phyloP scores from a whole-genome alignment of 2,329 filamentous ascomycete genomes.

The Botrytis deweyae region DNA sequence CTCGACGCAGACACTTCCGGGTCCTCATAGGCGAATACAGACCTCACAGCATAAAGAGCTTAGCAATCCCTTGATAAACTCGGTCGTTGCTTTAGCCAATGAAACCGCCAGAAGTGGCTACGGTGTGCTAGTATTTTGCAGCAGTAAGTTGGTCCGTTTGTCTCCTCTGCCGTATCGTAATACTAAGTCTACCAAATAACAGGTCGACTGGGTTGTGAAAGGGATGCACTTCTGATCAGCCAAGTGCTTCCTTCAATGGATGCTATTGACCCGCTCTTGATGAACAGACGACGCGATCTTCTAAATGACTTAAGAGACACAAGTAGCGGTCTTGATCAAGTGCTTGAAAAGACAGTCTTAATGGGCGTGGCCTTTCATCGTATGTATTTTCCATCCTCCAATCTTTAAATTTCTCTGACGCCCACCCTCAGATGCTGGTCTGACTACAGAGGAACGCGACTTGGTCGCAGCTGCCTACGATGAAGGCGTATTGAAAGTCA shows the following conservation, averaged over 20 bases:
- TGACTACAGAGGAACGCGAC: constrained; percentile 74
- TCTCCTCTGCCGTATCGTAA: background rate
- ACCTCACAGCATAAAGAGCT: constrained; percentile 61
- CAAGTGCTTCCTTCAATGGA: constrained; percentile 57
- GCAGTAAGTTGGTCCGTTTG: constrained; percentile 46
- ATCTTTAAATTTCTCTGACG: background rate
- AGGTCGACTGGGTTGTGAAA: constrained; percentile 60
- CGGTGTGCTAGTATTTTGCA: constrained; percentile 72
- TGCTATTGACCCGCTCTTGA: constrained; percentile 46
- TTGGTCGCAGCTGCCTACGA: constrained; percentile 71
- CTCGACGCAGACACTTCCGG: constrained; percentile 41
- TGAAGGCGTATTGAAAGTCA: constrained; percentile 63
- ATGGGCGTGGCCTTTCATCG: constrained; percentile 74
- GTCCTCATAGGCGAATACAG: constrained; percentile 51
- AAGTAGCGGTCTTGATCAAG: constrained; percentile 63
- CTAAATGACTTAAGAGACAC: constrained; percentile 65
- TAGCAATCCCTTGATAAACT: constrained; percentile 63
- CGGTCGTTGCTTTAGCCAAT: constrained; percentile 66
- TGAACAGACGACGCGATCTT: constrained; percentile 62
- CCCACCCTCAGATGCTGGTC: constrained; percentile 50
- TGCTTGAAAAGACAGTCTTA: constrained; percentile 62
- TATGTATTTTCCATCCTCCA: constrained; percentile 41
- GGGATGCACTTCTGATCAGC: constrained; percentile 66
- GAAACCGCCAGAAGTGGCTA: constrained; percentile 69
- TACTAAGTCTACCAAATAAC: background rate